These are phyloP conservation scores for Aphanomyces invadans DNA, from an alignment of 352 stramenopile species.

Conservation along the genomic window DNA sequence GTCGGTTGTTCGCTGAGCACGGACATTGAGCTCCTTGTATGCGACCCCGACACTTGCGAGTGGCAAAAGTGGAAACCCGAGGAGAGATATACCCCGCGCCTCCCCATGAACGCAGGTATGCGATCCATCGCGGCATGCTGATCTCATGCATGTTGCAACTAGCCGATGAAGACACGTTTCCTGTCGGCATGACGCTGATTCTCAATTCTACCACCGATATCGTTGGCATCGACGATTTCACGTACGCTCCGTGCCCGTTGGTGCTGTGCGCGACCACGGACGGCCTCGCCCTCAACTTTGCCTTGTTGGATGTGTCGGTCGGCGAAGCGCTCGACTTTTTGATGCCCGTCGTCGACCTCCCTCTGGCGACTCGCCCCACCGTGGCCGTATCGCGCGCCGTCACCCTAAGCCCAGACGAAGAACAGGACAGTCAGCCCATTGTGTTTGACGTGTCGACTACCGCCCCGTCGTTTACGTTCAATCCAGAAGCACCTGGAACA, in stretches of 20 bases:
- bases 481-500: background rate
- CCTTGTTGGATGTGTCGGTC: constrained; percentile 56
- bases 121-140: background rate
- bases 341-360: background rate
- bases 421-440: background rate
- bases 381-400: background rate
- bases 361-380: constrained; percentile 6
- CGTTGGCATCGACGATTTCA: constrained; percentile 39
- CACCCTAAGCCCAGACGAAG: background rate
- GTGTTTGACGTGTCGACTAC: constrained; percentile 3
- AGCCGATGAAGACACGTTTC: constrained; percentile 62
- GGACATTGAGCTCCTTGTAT: constrained; percentile 70
- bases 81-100: constrained; percentile 63
- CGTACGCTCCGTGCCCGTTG: constrained; percentile 43
- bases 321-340: constrained; percentile 29
- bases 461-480: constrained; percentile 3
- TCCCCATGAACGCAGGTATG: constrained; percentile 47
- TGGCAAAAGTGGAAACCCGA: constrained; percentile 69
- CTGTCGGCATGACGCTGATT: constrained; percentile 46
- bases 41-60: constrained; percentile 44
- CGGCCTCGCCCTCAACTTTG: constrained; percentile 56
- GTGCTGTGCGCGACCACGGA: constrained; percentile 51
- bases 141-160: background rate
- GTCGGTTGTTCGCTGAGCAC: constrained; percentile 65
- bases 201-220: constrained; percentile 45